Percentiles rank a stretch among this genome's conserved stretches.
Evolutionary conservation across 495 filamentous ascomycete genomes (phyloP).

Genomic region (Penicillium argentinense): DNA sequence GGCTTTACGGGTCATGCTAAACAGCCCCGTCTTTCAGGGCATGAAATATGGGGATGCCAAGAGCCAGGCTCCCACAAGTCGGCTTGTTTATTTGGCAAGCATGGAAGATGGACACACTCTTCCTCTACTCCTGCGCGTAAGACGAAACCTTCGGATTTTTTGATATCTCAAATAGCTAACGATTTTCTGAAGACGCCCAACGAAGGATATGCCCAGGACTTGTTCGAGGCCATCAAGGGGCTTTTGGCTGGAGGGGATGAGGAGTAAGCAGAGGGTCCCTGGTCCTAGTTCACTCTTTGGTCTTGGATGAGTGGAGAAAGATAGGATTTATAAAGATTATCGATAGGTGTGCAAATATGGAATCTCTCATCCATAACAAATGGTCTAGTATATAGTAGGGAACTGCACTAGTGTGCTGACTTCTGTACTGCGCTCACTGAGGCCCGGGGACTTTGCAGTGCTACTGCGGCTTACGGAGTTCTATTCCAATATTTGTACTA

Average conservation of each 20-base stretch:
- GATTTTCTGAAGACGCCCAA: constrained; percentile 38
- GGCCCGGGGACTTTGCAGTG: no score
- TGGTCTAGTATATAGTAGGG: no score
- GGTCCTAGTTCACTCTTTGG: no score
- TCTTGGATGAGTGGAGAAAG: no score
- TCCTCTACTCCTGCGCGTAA: constrained; percentile 70
- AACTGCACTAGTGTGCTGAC: no score
- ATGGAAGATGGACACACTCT: constrained; percentile 58
- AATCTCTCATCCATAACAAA: no score
- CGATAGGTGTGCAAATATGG: no score
- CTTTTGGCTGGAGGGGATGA: constrained; percentile 30
- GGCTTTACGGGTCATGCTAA: constrained; percentile 81
- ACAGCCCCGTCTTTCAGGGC: constrained; percentile 69
- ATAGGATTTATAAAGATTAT: no score
- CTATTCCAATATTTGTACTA: no score
- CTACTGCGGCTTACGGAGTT: no score
- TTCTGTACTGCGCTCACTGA: no score
- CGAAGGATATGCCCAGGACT: constrained; percentile 37
- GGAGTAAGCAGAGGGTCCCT: neutral
- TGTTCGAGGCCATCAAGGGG: constrained; percentile 39
- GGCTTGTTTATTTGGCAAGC: constrained; percentile 61
- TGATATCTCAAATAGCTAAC: constrained; percentile 9
- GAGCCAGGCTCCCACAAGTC: constrained; percentile 49
- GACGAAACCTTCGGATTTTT: constrained; percentile 18
- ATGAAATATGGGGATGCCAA: constrained; percentile 65